A percentile compares a stretch with the other conserved stretches of the same genome.
Conservation (phyloP, 805 yeast genomes). For the Candida coquimbonensis region DNA sequence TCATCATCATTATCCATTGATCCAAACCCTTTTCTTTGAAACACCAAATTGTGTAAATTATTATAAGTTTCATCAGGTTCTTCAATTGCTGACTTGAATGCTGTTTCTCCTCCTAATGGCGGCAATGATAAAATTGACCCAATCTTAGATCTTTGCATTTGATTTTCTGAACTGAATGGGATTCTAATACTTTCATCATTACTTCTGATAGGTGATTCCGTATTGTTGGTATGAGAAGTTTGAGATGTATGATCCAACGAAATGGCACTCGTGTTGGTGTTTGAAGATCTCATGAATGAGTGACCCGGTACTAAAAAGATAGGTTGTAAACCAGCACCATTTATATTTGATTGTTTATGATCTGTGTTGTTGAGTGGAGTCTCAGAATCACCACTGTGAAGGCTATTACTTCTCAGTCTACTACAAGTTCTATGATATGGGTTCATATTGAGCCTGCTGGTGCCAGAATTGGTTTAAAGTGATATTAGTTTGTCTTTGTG, state of each 20-base stretch:
- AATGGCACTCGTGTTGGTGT: too few species aligned
- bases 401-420: neutral
- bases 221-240: neutral
- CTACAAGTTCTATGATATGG: neutral
- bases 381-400: neutral
- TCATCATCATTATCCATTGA: neutral
- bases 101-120: conserved; percentile 3
- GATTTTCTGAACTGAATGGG: neutral
- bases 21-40: neutral
- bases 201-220: neutral
- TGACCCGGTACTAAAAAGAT: neutral
- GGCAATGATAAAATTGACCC: conserved; percentile 1
- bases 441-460: neutral
- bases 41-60: too few species aligned
- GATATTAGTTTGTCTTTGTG: neutral
- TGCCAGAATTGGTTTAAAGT: too few species aligned
- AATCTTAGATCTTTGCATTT: neutral
- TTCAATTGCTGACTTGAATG: conserved; percentile 7
- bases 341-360: neutral
- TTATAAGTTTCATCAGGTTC: neutral
- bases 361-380: neutral
- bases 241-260: neutral
- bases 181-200: neutral
- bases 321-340: neutral
- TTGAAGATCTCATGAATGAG: conserved; percentile 3